A percentile compares a stretch with the other conserved stretches of the same genome.
Conservation (phyloP, 805 yeast species). For the Blastobotrys parvus region DNA sequence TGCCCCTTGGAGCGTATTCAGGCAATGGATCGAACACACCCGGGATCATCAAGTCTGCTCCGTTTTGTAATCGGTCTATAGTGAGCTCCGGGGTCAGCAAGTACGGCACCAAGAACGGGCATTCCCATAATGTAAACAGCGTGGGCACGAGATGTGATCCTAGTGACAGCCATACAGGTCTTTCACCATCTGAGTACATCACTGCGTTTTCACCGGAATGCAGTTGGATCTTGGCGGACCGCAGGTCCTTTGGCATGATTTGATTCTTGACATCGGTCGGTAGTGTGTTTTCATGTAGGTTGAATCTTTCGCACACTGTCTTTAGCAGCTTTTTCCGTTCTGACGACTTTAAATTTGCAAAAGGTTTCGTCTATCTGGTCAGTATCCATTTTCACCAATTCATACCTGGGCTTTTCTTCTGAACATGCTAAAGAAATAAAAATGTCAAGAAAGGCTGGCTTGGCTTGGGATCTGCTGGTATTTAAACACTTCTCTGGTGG, state of each 20-base stretch:
- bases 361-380: constrained; percentile 44
- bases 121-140: constrained; percentile 57
- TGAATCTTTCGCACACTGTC: constrained; percentile 35
- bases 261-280: constrained; percentile 34
- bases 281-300: constrained; percentile 24
- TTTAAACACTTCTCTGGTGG: too few relatives aligned
- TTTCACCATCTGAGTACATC: constrained; percentile 47
- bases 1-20: constrained; percentile 37
- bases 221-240: constrained; percentile 53
- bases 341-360: constrained; percentile 72
- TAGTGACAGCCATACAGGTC: constrained; percentile 59
- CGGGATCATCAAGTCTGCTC: constrained; percentile 52
- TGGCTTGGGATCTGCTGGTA: too few relatives aligned
- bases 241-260: constrained; percentile 46
- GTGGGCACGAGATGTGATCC: constrained; percentile 52
- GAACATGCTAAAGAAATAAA: constrained; percentile 1
- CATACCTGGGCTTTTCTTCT: constrained; percentile 2
- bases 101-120: constrained; percentile 56
- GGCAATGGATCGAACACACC: constrained; percentile 51
- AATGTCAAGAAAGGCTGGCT: not conserved
- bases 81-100: constrained; percentile 70
- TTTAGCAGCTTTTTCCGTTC: constrained; percentile 55
- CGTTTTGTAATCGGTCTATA: constrained; percentile 57
- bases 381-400: not conserved
- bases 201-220: constrained; percentile 48